These are phyloP conservation scores for Entomortierella lignicola DNA, from an alignment of 192 early-diverging fungal species.

Conservation along the genomic window DNA sequence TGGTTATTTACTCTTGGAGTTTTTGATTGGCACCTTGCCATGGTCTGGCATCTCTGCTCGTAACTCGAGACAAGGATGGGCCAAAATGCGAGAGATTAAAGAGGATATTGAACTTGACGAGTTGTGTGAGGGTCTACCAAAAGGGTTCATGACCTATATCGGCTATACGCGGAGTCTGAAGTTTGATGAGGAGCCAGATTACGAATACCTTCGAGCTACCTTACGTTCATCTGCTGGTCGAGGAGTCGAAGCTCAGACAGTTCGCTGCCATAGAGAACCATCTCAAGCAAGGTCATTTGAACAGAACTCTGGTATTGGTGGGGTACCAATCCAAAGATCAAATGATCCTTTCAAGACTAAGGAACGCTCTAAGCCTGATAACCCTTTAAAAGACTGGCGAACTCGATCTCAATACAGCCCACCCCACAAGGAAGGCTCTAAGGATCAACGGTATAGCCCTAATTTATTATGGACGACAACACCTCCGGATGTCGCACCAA, in stretches of 20 bases:
- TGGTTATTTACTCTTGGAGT: conserved; percentile 86
- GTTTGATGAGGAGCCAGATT: conserved; percentile 85
- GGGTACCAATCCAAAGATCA: conserved; percentile 25
- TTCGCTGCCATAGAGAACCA: conserved; percentile 29
- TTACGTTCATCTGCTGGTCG: conserved; percentile 38
- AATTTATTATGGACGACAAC: conserved; percentile 40
- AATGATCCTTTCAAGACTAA: conserved; percentile 18
- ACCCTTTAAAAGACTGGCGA: conserved; percentile 37
- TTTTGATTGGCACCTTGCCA: conserved; percentile 78
- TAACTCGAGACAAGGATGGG: conserved; percentile 86
- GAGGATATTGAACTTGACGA: conserved; percentile 78
- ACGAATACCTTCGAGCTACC: conserved; percentile 71
- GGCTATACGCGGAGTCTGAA: conserved; percentile 76
- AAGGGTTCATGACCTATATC: conserved; percentile 77
- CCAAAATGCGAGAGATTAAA: conserved; percentile 88
- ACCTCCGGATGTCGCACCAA: conserved; percentile 22
- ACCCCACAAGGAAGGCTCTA: conserved; percentile 2
- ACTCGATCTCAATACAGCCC: conserved; percentile 22
- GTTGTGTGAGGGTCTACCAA: conserved; percentile 80
- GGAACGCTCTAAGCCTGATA: conserved; percentile 6
- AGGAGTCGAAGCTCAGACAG: conserved; percentile 42
- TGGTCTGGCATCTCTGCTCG: conserved; percentile 90
- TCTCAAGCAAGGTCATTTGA: conserved; percentile 15
- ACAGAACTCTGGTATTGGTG: conserved; percentile 13
- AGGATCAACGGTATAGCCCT: conserved; percentile 28